A percentile compares a stretch with the other conserved stretches of the same genome.
These are phyloP conservation scores for Pestalotiopsis sp. DNA, from an alignment of 2,329 filamentous ascomycete species.

Conservation along the genomic window DNA sequence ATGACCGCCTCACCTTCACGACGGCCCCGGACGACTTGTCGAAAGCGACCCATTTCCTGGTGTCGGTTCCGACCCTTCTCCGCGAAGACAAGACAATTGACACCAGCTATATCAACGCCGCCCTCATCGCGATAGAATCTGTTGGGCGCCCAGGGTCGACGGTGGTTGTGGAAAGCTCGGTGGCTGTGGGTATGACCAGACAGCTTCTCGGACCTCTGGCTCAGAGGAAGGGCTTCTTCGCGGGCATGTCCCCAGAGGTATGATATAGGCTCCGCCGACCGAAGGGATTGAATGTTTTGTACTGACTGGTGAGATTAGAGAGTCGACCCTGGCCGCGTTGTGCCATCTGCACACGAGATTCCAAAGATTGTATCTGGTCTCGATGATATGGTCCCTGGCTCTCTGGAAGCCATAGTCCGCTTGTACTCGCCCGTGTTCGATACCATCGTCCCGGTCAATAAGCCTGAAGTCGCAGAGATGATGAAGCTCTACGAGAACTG, in stretches of 20 bases:
- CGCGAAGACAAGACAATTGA: slow-evolving; percentile 49
- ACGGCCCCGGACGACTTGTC: slow-evolving; percentile 38
- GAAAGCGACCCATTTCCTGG: slow-evolving; percentile 52
- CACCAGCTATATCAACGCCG: slow-evolving; percentile 46
- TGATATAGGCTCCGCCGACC: slow-evolving; percentile 4
- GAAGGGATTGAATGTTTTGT: background rate
- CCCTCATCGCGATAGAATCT: slow-evolving; percentile 41
- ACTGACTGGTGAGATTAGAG: slow-evolving; percentile 28
- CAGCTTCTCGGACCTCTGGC: slow-evolving; percentile 49
- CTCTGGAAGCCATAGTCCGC: slow-evolving; percentile 43
- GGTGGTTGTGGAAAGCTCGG: slow-evolving; percentile 56
- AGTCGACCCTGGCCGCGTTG: slow-evolving; percentile 52
- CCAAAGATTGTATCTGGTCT: slow-evolving; percentile 58
- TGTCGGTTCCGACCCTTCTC: slow-evolving; percentile 56
- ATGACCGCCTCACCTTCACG: slow-evolving; percentile 39
- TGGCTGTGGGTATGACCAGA: slow-evolving; percentile 58
- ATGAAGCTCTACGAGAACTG: slow-evolving; percentile 62
- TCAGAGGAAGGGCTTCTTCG: slow-evolving; percentile 41
- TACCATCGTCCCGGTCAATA: slow-evolving; percentile 48
- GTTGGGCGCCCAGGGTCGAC: slow-evolving; percentile 46
- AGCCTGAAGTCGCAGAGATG: slow-evolving; percentile 60
- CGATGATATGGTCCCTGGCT: slow-evolving; percentile 46
- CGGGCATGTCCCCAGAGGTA: slow-evolving; percentile 53
- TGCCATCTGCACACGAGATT: slow-evolving; percentile 43
- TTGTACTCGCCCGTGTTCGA: slow-evolving; percentile 53